Base-by-base conservation (phyloP, 805 yeast genomes). In the Groenewaldozyma tartarivorans region DNA sequence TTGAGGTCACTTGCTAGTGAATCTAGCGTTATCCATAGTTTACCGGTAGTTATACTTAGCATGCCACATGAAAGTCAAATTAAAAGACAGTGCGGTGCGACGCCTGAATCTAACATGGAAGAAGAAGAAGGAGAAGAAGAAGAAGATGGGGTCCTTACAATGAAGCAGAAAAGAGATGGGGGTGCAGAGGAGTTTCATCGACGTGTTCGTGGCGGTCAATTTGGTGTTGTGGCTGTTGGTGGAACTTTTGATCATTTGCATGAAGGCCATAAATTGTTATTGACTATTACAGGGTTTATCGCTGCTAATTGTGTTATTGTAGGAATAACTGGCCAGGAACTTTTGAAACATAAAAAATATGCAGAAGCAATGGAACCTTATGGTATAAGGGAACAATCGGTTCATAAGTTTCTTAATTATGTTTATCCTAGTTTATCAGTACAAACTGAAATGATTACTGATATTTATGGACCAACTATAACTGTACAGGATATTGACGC, bases 241-340 rank as follows among this genome's bases (percentile, higher is more conserved):
- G 99, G 99, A 0, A 92, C 98, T 0, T 92, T 92, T 63, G 99
- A 92, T 56, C 97, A 92, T 61, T 56, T 92, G 29, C 99, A 92
- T 52, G 94, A 82, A 55, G 99, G 97, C 0, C 99, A 92, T 61
- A 85, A 83, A 58, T 80, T 92, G 21, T 65, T 92, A 20, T 66
- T 92, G 6, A 78, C 92, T 0, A 67, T 83, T 44, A 69, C 94
- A 0, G 75, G 77, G 0, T 86, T 77, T 53, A 48, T 84, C 5
- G 68, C 94, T 0, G 52, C 60, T 2, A 50, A 58, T 2, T 62
- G 60, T 18, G 63, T 92, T 11, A 81, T 90, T 37, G 68, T 92
- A 4, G 99, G 98, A 0, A 66, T 92, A 2, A 86, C 97, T 0
- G 94, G 87, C 7, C 73, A 76, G 7, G 75, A 75, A 39, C 62